Percentiles rank a stretch among this genome's conserved stretches.
Conservation (phyloP, 208 protist genomes). For the Acanthamoeba healyi region DNA sequence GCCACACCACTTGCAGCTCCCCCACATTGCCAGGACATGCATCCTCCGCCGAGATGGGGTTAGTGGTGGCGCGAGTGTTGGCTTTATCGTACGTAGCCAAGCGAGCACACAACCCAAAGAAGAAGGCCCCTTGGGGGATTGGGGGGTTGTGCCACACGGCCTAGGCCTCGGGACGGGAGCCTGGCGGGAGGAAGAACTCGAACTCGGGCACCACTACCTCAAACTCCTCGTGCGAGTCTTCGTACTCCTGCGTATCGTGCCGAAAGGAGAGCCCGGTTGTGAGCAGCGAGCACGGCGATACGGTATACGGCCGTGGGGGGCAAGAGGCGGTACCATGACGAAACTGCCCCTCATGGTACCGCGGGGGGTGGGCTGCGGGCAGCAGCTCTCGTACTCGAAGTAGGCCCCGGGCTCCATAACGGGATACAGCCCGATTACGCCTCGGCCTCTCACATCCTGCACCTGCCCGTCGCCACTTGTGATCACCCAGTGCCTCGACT, state of each 20-base stretch:
- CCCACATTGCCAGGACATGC: too few species aligned
- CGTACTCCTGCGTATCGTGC: slow-evolving; percentile 20
- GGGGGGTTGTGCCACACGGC: too few species aligned
- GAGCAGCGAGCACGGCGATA: too few species aligned
- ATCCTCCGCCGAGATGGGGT: too few species aligned
- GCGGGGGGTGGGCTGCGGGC: slow-evolving; percentile 1
- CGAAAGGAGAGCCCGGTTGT: too few species aligned
- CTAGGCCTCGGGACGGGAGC: not conserved
- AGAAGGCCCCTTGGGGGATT: too few species aligned
- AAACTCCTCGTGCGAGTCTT: slow-evolving; percentile 40
- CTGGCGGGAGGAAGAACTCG: slow-evolving; percentile 58
- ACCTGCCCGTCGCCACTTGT: slow-evolving; percentile 36
- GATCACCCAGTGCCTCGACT: slow-evolving; percentile 70
- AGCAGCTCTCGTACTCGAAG: slow-evolving; percentile 77
- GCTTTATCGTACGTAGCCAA: too few species aligned
- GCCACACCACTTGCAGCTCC: too few species aligned
- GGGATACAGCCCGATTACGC: slow-evolving; percentile 65
- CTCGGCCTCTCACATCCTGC: slow-evolving; percentile 56
- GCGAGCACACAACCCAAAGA: too few species aligned
- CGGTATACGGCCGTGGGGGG: too few species aligned
- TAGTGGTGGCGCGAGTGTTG: too few species aligned
- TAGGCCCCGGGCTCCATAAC: slow-evolving; percentile 63
- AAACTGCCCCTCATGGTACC: slow-evolving; percentile 63
- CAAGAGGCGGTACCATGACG: slow-evolving; percentile 74
- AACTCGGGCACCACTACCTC: slow-evolving; percentile 56